phyloP scores from a whole-genome alignment of 2,329 filamentous ascomycete species.

The Clonostachys chloroleuca region DNA sequence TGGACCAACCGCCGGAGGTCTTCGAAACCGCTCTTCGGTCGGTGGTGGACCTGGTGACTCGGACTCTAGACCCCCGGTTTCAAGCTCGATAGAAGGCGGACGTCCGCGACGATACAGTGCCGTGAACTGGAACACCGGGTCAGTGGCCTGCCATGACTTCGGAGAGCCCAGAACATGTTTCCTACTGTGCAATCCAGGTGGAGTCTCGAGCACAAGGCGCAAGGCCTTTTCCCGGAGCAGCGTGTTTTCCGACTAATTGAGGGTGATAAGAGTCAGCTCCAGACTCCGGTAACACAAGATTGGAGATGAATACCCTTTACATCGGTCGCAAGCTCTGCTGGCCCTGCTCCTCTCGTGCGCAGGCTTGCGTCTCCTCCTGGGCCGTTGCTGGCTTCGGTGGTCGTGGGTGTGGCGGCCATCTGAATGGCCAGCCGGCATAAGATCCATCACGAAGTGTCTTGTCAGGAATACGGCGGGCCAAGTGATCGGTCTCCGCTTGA shows the following conservation, averaged over 20 bases:
- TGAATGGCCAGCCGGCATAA: background rate
- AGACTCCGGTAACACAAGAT: background rate
- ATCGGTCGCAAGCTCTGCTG: slow-evolving; percentile 1
- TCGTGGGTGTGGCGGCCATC: background rate
- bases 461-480: background rate
- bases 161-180: too few species aligned
- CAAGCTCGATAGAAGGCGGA: background rate
- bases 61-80: background rate
- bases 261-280: background rate
- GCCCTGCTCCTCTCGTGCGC: background rate
- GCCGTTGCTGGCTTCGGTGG: background rate
- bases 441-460: background rate
- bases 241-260: background rate
- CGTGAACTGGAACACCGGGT: background rate
- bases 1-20: background rate
- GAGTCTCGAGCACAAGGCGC: background rate
- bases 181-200: background rate
- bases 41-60: background rate
- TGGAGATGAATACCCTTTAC: background rate
- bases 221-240: background rate
- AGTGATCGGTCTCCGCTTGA: background rate
- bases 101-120: background rate
- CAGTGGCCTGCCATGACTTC: too few species aligned
- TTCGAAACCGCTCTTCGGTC: background rate
- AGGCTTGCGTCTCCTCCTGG: background rate